phyloP scores from a whole-genome alignment of 1,284 basidiomycete genomes.

The Athelia sp. region DNA sequence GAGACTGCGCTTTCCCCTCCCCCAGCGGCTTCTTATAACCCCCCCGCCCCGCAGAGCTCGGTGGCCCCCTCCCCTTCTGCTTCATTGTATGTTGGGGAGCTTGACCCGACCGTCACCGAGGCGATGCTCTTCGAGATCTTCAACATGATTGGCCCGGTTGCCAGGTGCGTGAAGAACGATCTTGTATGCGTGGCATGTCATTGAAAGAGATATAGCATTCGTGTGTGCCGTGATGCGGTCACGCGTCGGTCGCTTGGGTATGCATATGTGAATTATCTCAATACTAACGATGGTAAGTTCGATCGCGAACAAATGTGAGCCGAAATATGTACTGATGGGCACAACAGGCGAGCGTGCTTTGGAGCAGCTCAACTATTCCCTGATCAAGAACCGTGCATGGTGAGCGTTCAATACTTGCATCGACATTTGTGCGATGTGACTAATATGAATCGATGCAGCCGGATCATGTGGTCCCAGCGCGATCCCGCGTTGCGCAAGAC shows the following conservation, averaged over 20 bases:
- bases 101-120: constrained; percentile 97
- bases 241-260: constrained; percentile 99
- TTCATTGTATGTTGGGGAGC: constrained; percentile 98
- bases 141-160: constrained; percentile 99
- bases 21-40: constrained; percentile 50
- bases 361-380: constrained; percentile 98
- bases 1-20: constrained; percentile 46
- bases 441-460: constrained; percentile 44
- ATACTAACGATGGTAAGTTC: constrained; percentile 81
- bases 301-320: not conserved
- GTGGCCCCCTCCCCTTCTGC: constrained; percentile 74
- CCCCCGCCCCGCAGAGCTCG: constrained; percentile 46
- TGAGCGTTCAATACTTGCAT: constrained; percentile 27
- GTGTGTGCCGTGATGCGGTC: constrained; percentile 99
- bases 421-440: not conserved
- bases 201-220: constrained; percentile 62
- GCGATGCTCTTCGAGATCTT: constrained; percentile 99
- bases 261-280: constrained; percentile 99
- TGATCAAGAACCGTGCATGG: constrained; percentile 98
- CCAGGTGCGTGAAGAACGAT: constrained; percentile 63
- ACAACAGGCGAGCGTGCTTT: constrained; percentile 90
- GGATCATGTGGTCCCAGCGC: constrained; percentile 99
- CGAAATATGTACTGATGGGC: not conserved
- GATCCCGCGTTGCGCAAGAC: constrained; percentile 99
- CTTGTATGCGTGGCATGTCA: constrained; percentile 2